These are phyloP conservation scores for Linnemannia elongata DNA, from an alignment of 192 early-diverging fungal species.

Conservation along the genomic window DNA sequence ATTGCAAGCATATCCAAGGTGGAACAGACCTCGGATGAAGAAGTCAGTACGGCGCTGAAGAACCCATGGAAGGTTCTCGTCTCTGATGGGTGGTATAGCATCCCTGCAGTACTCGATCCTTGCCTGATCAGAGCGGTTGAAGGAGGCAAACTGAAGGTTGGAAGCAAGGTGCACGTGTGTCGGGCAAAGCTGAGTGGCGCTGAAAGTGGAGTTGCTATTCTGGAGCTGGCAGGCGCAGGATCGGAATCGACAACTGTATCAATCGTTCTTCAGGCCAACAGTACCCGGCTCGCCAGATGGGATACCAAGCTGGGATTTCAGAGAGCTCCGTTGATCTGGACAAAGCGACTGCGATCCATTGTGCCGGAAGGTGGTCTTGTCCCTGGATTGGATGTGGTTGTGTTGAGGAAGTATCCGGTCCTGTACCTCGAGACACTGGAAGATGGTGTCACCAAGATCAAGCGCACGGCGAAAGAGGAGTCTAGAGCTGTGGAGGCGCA, in stretches of 20 bases:
- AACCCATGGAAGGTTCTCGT: conserved; percentile 51
- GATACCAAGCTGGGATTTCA: conserved; percentile 73
- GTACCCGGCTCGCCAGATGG: conserved; percentile 69
- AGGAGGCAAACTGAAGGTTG: conserved; percentile 62
- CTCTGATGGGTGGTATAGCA: conserved; percentile 83
- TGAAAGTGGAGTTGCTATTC: conserved; percentile 37
- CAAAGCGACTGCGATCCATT: conserved; percentile 48
- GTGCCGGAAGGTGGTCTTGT: conserved; percentile 70
- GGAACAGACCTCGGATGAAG: conserved; percentile 1
- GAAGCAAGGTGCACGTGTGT: conserved; percentile 71
- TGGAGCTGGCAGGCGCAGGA: conserved; percentile 48
- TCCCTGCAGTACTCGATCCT: conserved; percentile 67
- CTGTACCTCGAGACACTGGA: conserved; percentile 63
- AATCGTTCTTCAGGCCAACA: conserved; percentile 67
- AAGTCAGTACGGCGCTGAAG: not conserved
- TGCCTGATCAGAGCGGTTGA: conserved; percentile 55
- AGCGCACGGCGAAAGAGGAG: conserved; percentile 67
- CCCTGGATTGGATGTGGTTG: conserved; percentile 71
- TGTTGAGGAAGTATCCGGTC: conserved; percentile 69
- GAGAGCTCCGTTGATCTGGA: conserved; percentile 37
- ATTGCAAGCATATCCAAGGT: conserved; percentile 64
- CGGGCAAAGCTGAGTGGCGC: conserved; percentile 63
- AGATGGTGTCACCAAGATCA: conserved; percentile 60
- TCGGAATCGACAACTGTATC: conserved; percentile 46
- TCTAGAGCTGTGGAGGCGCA: conserved; percentile 41